phyloP scores from a whole-genome alignment of 2,329 filamentous ascomycete species.

The Verticillium klebahnii region DNA sequence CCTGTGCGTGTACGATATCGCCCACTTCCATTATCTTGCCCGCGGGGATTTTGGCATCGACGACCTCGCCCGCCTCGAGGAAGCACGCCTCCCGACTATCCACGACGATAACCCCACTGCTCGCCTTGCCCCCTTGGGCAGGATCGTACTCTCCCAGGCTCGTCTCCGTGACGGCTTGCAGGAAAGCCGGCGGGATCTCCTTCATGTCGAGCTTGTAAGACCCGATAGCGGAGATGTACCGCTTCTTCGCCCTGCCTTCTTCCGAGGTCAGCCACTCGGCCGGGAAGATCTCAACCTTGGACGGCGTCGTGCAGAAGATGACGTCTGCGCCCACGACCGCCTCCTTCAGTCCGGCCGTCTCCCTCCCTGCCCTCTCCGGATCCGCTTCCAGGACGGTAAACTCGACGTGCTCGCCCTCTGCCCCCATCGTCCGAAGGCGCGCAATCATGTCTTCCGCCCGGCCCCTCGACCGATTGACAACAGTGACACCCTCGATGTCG shows the following conservation, averaged over 20 bases:
- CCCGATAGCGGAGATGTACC: constrained; percentile 69
- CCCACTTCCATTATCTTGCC: constrained; percentile 78
- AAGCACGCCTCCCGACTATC: constrained; percentile 76
- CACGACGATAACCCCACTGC: constrained; percentile 64
- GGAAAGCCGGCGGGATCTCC: constrained; percentile 74
- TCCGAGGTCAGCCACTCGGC: constrained; percentile 64
- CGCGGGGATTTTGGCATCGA: constrained; percentile 68
- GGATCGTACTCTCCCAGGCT: neutral
- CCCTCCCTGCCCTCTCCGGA: constrained; percentile 41
- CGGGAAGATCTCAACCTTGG: constrained; percentile 70
- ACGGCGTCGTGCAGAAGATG: constrained; percentile 86
- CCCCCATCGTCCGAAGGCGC: constrained; percentile 15
- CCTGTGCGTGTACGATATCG: constrained; percentile 43
- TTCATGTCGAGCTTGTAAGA: constrained; percentile 69
- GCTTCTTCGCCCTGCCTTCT: constrained; percentile 64
- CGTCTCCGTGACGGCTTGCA: constrained; percentile 51
- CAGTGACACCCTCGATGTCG: constrained; percentile 74
- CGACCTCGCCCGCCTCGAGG: constrained; percentile 81
- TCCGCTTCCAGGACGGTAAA: constrained; percentile 65
- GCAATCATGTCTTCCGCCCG: constrained; percentile 47
- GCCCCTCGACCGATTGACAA: constrained; percentile 72
- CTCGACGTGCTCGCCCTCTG: constrained; percentile 25
- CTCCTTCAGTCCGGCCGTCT: constrained; percentile 45
- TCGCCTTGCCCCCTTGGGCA: constrained; percentile 40
- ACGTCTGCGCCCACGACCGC: constrained; percentile 70